These are phyloP conservation scores for Sporothrix luriei DNA, from an alignment of 2,329 filamentous ascomycete genomes.

Conservation along the genomic window DNA sequence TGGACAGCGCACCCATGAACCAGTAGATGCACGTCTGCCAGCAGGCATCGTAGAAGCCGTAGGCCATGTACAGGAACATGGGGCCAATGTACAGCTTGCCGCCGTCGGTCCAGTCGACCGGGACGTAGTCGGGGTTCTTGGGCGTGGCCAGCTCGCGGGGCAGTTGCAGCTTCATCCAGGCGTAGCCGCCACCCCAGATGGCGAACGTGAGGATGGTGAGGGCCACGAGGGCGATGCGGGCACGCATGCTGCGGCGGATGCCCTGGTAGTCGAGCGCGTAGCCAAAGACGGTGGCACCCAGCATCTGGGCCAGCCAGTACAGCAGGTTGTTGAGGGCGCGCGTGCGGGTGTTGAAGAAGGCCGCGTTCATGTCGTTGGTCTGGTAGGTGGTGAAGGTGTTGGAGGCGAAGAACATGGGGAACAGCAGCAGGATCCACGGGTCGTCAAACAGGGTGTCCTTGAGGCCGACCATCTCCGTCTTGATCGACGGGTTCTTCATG, in stretches of 20 bases:
- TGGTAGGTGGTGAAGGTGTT: slow-evolving; percentile 85
- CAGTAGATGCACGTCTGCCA: slow-evolving; percentile 94
- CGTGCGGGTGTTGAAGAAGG: slow-evolving; percentile 72
- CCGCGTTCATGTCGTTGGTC: slow-evolving; percentile 67
- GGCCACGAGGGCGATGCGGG: slow-evolving; percentile 62
- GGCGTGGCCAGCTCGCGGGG: slow-evolving; percentile 48
- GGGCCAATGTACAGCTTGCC: slow-evolving; percentile 67
- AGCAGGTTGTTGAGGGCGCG: slow-evolving; percentile 72
- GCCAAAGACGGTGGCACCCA: slow-evolving; percentile 74
- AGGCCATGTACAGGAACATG: slow-evolving; percentile 89
- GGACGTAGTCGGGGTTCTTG: slow-evolving; percentile 36
- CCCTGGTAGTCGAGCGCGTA: slow-evolving; percentile 65
- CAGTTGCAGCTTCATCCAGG: slow-evolving; percentile 67
- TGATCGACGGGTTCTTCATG: slow-evolving; percentile 90
- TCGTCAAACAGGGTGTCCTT: slow-evolving; percentile 71
- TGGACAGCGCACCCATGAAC: slow-evolving; percentile 92
- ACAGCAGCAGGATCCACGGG: slow-evolving; percentile 72
- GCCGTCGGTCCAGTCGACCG: slow-evolving; percentile 65
- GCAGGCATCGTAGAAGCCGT: slow-evolving; percentile 83
- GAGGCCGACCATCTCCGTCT: slow-evolving; percentile 74
- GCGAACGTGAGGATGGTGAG: slow-evolving; percentile 72
- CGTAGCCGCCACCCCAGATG: slow-evolving; percentile 83
- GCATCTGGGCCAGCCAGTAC: slow-evolving; percentile 79
- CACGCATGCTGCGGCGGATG: slow-evolving; percentile 66
- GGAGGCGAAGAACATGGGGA: slow-evolving; percentile 79